These are phyloP conservation scores for Leccinum sublutescens DNA, from an alignment of 768 basidiomycete genomes.

Conservation along the genomic window DNA sequence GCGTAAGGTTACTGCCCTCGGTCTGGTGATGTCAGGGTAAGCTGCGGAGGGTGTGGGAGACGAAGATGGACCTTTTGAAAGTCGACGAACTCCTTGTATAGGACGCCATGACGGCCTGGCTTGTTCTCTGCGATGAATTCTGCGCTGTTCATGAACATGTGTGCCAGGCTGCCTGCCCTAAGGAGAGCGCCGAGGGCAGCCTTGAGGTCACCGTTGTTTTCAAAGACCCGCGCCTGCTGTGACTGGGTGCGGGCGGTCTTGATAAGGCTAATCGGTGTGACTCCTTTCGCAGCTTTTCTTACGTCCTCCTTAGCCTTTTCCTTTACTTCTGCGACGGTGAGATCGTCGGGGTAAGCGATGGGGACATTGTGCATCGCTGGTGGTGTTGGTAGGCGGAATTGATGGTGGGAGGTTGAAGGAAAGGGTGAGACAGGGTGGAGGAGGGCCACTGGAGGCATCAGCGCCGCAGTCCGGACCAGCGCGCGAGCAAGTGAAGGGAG, in stretches of 20 bases:
- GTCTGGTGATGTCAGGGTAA: constrained; percentile 29
- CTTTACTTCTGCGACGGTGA: constrained; percentile 48
- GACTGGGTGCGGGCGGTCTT: constrained; percentile 59
- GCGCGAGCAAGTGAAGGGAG: not conserved
- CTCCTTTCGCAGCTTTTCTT: constrained; percentile 52
- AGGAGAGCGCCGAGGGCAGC: constrained; percentile 59
- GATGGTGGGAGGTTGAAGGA: constrained; percentile 1
- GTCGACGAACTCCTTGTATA: constrained; percentile 62
- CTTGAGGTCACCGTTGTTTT: constrained; percentile 58
- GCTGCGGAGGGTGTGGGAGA: constrained; percentile 5
- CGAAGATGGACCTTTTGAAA: constrained; percentile 58
- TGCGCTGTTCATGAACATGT: constrained; percentile 56
- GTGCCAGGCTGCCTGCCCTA: constrained; percentile 57
- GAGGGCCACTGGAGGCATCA: constrained; percentile 28
- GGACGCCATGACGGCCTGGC: constrained; percentile 48
- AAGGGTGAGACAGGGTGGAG: constrained; percentile 38
- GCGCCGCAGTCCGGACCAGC: not conserved
- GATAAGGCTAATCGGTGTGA: constrained; percentile 60
- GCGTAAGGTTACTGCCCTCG: constrained; percentile 38
- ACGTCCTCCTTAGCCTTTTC: constrained; percentile 47
- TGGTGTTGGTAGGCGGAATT: not conserved
- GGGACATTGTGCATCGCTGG: constrained; percentile 43
- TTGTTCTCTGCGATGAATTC: constrained; percentile 54
- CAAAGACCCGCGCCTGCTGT: constrained; percentile 47
- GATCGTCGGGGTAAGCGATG: constrained; percentile 22